Evolutionary conservation across 116 monocot genomes (phyloP).

Genomic region (Zostera marina): DNA sequence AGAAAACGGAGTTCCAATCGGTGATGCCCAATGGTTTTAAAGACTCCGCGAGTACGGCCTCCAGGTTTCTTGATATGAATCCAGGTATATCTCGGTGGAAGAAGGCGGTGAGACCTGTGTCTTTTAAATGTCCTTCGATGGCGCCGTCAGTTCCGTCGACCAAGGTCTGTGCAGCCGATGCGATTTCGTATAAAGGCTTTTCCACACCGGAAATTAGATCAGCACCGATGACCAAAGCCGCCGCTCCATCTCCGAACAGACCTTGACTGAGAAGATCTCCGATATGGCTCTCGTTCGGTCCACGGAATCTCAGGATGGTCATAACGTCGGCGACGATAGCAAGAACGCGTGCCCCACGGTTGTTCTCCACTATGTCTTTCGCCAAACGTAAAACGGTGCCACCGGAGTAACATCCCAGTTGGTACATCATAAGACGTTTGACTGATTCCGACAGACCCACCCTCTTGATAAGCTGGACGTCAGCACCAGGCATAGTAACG

Average conservation of each 20-base stretch:
- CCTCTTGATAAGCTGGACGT: conserved; percentile 32
- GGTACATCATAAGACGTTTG: conserved; percentile 41
- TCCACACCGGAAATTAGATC: not conserved
- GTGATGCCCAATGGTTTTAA: conserved; percentile 6
- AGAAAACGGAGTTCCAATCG: conserved; percentile 25
- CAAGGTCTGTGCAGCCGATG: not conserved
- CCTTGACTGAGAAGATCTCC: conserved; percentile 33
- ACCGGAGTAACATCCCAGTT: conserved; percentile 54
- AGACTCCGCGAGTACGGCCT: conserved; percentile 7
- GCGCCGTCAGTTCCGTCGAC: not conserved
- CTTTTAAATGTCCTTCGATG: conserved; percentile 2
- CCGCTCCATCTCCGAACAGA: conserved; percentile 32
- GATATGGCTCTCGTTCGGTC: conserved; percentile 27
- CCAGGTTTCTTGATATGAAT: conserved; percentile 11
- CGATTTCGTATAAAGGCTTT: conserved; percentile 5
- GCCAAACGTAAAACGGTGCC: conserved; percentile 46
- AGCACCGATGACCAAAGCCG: conserved; percentile 10
- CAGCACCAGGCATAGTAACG: conserved; percentile 17
- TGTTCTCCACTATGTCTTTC: conserved; percentile 57
- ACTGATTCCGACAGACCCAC: conserved; percentile 40
- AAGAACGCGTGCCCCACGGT: conserved; percentile 18
- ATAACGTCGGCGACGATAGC: conserved; percentile 20
- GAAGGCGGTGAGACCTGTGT: not conserved
- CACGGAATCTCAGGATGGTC: conserved; percentile 23
- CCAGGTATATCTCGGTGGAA: conserved; percentile 7